Evolutionary conservation across 2,329 filamentous ascomycete species (phyloP).

Genomic region (Trichoderma koningii): DNA sequence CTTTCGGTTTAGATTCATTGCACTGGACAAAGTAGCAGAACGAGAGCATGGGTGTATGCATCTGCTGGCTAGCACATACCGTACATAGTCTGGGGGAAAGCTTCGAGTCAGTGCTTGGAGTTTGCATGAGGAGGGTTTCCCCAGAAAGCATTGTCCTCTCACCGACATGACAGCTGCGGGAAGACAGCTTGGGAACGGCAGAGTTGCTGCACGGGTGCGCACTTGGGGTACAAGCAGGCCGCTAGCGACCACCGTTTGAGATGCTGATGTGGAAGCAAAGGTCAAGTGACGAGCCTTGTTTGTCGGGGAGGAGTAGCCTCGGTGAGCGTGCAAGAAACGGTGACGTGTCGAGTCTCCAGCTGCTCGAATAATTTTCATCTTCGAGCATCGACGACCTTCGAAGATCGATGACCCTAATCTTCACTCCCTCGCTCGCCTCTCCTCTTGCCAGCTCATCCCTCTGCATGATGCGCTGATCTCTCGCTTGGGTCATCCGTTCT

Average conservation of each 20-base stretch:
- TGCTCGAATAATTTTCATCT: too few species aligned
- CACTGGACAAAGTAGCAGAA: not conserved
- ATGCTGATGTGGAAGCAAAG: too few species aligned
- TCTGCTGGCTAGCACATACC: not conserved
- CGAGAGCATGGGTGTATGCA: not conserved
- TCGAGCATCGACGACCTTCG: too few species aligned
- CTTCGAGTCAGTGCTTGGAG: too few species aligned
- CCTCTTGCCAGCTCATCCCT: too few species aligned
- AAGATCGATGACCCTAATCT: too few species aligned
- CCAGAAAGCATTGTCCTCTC: not conserved
- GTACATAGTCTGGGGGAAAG: not conserved
- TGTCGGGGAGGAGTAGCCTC: too few species aligned
- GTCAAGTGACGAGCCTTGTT: too few species aligned
- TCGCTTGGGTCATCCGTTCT: not conserved
- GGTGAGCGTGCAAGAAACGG: too few species aligned
- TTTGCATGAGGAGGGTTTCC: not conserved
- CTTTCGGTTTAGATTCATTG: not conserved
- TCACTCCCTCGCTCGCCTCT: too few species aligned
- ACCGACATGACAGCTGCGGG: slow-evolving; percentile 18
- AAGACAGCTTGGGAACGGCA: not conserved
- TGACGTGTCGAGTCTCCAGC: too few species aligned
- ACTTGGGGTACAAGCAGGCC: not conserved
- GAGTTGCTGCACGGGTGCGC: not conserved
- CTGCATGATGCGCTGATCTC: not conserved
- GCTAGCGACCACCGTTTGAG: not conserved